These are phyloP conservation scores for Tricholoma matsutake DNA, from an alignment of 768 basidiomycete genomes.

Conservation along the genomic window DNA sequence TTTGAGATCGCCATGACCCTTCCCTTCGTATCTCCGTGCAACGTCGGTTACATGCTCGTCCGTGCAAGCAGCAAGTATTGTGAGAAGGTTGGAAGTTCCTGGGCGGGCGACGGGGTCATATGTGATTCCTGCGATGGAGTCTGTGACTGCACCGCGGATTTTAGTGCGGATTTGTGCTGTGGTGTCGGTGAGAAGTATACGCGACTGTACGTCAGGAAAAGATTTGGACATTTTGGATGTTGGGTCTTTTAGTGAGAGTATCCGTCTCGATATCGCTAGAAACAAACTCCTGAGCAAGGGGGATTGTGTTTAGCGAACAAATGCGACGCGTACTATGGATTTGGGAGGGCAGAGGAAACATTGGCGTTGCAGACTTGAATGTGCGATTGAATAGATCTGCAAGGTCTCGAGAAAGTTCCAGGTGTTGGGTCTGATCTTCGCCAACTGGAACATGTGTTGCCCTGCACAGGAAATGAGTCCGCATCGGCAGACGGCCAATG, in stretches of 20 bases:
- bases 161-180: constrained; percentile 59
- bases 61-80: constrained; percentile 75
- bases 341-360: constrained; percentile 73
- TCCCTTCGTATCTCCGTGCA: constrained; percentile 47
- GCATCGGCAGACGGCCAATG: neutral
- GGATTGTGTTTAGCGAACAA: neutral
- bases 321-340: constrained; percentile 60
- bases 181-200: constrained; percentile 84
- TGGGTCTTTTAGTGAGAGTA: constrained; percentile 86
- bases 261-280: constrained; percentile 73
- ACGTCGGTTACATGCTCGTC: constrained; percentile 42
- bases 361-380: constrained; percentile 41
- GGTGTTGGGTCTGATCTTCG: constrained; percentile 93
- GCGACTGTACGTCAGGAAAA: constrained; percentile 68
- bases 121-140: constrained; percentile 69
- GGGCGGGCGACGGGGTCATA: constrained; percentile 82
- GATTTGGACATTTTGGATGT: constrained; percentile 96
- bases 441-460: constrained; percentile 95
- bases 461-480: constrained; percentile 33
- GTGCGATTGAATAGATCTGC: constrained; percentile 80
- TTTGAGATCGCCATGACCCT: constrained; percentile 70
- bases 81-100: constrained; percentile 78
- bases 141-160: constrained; percentile 81
- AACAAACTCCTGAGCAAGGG: neutral
- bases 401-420: constrained; percentile 83